These are phyloP conservation scores for Capsicum chinense DNA, from an alignment of 257 asterid species.

Conservation along the genomic window DNA sequence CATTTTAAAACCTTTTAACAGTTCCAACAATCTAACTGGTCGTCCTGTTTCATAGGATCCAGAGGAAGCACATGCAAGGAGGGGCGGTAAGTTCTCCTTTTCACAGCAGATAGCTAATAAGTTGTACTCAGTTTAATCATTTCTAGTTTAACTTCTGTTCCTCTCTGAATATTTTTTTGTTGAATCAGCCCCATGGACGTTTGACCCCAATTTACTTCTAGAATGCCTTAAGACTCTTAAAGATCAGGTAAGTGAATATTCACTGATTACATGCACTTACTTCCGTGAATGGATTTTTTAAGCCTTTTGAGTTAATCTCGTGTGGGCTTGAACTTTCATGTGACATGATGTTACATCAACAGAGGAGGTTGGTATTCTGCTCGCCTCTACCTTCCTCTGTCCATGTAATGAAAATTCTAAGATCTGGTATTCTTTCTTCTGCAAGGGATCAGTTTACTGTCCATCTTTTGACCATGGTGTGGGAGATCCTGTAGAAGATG, in stretches of 20 bases:
- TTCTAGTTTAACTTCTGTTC: background rate
- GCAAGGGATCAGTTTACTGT: constrained; percentile 81
- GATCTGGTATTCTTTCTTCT: constrained; percentile 28
- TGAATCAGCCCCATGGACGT: constrained; percentile 95
- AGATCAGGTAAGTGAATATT: constrained; percentile 56
- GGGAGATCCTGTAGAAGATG: constrained; percentile 97
- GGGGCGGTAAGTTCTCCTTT: constrained; percentile 72
- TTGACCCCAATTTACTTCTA: constrained; percentile 71
- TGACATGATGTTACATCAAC: background rate
- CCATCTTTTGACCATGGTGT: constrained; percentile 97
- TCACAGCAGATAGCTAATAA: constrained; percentile 11
- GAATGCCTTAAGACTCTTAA: constrained; percentile 66
- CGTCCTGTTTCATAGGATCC: constrained; percentile 67
- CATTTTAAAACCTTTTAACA: constrained; percentile 10
- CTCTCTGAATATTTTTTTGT: background rate
- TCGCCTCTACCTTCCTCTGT: background rate
- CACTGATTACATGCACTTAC: constrained; percentile 31
- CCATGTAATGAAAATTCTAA: background rate
- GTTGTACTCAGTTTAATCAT: background rate
- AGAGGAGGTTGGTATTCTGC: background rate
- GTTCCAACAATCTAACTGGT: constrained; percentile 33
- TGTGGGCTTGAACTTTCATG: background rate
- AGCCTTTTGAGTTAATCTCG: constrained; percentile 2
- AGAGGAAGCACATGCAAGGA: constrained; percentile 92
- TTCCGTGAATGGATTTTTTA: background rate